Evolutionary conservation across 2,329 filamentous ascomycete species (phyloP), one percentile per base, ranked within the genome.

Genomic region (Verticillium nonalfalfae): DNA sequence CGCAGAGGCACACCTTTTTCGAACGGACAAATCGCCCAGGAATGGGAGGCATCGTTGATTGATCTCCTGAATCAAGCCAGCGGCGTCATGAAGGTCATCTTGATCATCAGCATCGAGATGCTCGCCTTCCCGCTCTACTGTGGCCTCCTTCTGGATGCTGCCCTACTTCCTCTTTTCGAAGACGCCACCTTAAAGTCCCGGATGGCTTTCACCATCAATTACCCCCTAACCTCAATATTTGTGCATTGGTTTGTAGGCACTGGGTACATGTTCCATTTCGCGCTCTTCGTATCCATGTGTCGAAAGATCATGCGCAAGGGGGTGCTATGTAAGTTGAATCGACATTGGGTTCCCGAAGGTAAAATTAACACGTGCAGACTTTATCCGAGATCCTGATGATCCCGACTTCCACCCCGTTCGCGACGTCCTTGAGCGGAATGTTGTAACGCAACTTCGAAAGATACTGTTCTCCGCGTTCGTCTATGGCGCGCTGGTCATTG

Each of bases 251-350:
- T 99, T 71, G 89, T 97, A 61, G 95, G 95, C 57, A 99, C 95
- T 3, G 96, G 93, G 65, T 99, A 99, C 75, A 99, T 99, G 96
- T 99, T 99, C 77, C 95, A 99, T 73, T 99, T 99, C 73, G 95
- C 95, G 5, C 84, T 99, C 3, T 99, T 99, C 72, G 95, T 99
- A 18, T 96, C 93, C 61, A 98, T 99, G 93, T 99, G 95, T 75
- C 89, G 95, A 65, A 97, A 97, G 78, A 97, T 98, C 62, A 91
- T 99, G 89, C 89, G 95, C 65, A 92, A 87, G 67, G 95, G 95
- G 59, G 95, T 99, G 50, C 81, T 99, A 62, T 98, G 89, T 91
- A 80, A 84, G 88, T 82, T 55, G 4, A 9, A 6, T 26, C n/a
- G 3, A 26, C 5, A 33, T 33, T 7, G 3, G 2, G 7, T 26